Percentiles rank a stretch among this genome's conserved stretches.
phyloP scores from a whole-genome alignment of 495 filamentous ascomycete genomes.

The Amphirosellinia nigrospora region DNA sequence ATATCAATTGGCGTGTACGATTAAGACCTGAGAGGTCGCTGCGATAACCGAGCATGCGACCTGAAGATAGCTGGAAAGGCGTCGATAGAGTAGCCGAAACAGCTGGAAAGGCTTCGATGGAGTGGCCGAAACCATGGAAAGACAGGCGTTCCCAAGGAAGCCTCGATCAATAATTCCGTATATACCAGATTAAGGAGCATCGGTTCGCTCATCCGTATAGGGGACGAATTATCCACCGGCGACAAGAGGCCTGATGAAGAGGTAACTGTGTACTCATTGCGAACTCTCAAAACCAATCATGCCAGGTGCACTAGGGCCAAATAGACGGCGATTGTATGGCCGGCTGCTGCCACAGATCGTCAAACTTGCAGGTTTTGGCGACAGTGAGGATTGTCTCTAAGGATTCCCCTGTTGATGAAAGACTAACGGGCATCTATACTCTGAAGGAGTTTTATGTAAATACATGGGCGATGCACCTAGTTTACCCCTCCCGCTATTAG shows the following conservation, averaged over 20 bases:
- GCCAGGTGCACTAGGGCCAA: not conserved
- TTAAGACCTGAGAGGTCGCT: not conserved
- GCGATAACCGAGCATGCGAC: not conserved
- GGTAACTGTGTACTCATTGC: not conserved
- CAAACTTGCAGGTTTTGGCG: not conserved
- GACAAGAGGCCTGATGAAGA: not conserved
- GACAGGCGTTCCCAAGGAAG: not conserved
- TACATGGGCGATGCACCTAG: not conserved
- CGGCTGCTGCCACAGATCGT: not conserved
- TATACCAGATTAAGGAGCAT: not conserved
- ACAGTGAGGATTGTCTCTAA: not conserved
- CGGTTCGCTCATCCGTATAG: not conserved
- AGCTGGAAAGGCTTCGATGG: not conserved
- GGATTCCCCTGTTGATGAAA: not conserved
- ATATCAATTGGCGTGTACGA: slow-evolving; percentile 19
- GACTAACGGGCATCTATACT: not conserved
- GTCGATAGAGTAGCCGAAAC: not conserved
- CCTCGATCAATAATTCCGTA: not conserved
- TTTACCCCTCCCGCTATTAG: not conserved
- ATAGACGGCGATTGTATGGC: not conserved
- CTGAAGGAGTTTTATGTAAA: not conserved
- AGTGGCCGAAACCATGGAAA: not conserved
- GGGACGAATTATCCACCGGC: not conserved
- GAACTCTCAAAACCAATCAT: not conserved
- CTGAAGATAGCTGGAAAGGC: not conserved